Evolutionary conservation across 1,284 basidiomycete genomes (phyloP).

Genomic region (Puccinia polysora): DNA sequence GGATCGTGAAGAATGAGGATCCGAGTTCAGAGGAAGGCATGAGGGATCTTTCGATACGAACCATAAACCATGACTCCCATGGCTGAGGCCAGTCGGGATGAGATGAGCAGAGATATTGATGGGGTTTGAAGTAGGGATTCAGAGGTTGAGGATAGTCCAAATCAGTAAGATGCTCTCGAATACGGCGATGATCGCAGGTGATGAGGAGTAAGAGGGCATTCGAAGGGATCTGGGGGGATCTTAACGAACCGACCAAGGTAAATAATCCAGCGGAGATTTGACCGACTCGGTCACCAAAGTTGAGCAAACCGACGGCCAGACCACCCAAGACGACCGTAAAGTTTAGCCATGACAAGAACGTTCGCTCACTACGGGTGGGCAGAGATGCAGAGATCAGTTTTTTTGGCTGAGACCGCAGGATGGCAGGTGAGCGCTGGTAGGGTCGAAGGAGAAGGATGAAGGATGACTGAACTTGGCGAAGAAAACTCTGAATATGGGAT

Average conservation of each 20-base stretch:
- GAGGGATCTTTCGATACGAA: conserved; percentile 1
- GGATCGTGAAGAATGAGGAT: not conserved
- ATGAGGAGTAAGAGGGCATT: not conserved
- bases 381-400: not conserved
- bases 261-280: conserved; percentile 40
- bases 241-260: conserved; percentile 34
- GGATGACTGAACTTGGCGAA: conserved; percentile 73
- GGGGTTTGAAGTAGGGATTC: not conserved
- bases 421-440: not conserved
- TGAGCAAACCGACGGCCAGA: conserved; percentile 88
- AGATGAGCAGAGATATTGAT: not conserved
- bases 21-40: not conserved
- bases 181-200: too few species aligned
- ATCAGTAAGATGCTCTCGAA: too few species aligned
- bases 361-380: conserved; percentile 55
- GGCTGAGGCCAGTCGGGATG: not conserved
- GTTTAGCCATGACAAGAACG: conserved; percentile 80
- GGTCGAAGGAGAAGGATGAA: conserved; percentile 52
- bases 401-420: not conserved
- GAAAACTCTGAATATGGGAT: conserved; percentile 58
- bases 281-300: conserved; percentile 70
- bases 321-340: conserved; percentile 86
- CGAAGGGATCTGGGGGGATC: not conserved
- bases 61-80: conserved; percentile 42
- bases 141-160: too few species aligned